Conservation (phyloP, 31 red algal species). For the Bonnemaisonia californica region DNA sequence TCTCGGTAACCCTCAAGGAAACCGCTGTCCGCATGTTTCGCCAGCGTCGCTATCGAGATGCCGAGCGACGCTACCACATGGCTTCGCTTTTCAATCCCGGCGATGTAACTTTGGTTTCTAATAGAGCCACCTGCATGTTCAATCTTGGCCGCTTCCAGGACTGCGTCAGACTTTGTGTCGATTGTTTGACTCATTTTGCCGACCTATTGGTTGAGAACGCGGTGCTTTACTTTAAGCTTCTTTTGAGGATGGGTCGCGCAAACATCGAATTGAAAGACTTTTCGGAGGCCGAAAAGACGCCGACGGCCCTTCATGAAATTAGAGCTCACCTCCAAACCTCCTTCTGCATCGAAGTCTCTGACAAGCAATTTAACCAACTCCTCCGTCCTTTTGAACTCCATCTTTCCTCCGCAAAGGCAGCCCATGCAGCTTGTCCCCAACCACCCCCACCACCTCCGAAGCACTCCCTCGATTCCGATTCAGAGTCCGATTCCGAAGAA, state of each 20-base stretch:
- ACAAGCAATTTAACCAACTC: background rate
- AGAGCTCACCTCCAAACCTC: conserved; percentile 9
- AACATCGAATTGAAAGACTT: conserved; percentile 44
- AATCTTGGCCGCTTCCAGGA: conserved; percentile 41
- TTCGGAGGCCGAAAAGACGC: background rate
- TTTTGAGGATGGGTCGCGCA: conserved; percentile 33
- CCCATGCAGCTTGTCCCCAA: background rate
- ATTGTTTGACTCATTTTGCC: conserved; percentile 36
- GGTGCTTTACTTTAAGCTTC: conserved; percentile 33
- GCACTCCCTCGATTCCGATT: conserved; percentile 24
- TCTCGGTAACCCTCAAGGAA: background rate
- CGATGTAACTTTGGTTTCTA: conserved; percentile 49
- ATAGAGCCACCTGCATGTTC: conserved; percentile 47
- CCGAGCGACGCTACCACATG: conserved; percentile 28
- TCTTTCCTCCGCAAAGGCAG: conserved; percentile 5
- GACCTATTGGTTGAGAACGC: conserved; percentile 12
- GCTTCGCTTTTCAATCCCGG: conserved; percentile 43
- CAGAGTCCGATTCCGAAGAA: background rate
- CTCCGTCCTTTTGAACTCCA: conserved; percentile 37
- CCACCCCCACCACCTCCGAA: background rate
- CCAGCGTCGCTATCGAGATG: conserved; percentile 47
- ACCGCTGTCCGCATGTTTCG: conserved; percentile 52
- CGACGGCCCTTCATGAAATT: background rate
- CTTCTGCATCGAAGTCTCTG: background rate
- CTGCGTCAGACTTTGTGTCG: conserved; percentile 45